Base-by-base conservation (phyloP, 495 filamentous ascomycete genomes). In the Viridothelium virens region DNA sequence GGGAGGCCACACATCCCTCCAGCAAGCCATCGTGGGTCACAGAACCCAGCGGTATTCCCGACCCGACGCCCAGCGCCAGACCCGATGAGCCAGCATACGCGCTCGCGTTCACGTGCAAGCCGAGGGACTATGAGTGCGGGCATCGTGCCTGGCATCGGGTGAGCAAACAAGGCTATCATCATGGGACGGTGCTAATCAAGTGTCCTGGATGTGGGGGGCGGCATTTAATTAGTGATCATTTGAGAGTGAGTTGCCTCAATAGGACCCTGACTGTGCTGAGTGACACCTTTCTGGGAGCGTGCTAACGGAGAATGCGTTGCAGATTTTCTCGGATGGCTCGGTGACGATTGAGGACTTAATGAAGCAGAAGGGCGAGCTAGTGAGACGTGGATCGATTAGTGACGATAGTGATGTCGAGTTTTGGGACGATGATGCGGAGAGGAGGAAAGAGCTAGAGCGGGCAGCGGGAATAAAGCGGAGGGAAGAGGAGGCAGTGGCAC, bases 141-240 rank as follows among this genome's bases (percentile, higher is more conserved):
- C 72, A 81, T 4, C 87, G 95, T 38, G 92, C 90, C 4, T 77
- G 83, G 2, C 94, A 97, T 74, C 80, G 76, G 10, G 79, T 99
- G 66, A 89, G 89, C 33, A 96, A 97, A 77, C 94, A 96, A 68
- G 94, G 90, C 14, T 99, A 97, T 74, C 91, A 97, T 74, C 78
- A 86, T 34, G 94, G 94, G 34, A 90, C 89, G 0, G 89, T 96
- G 14, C 78, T 97, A 53, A 91, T 99, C 59, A 85, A 85, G 39
- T 99, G 94, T 72, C 92, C 92, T 0, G 76, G 77, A 0, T 99
- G 94, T 76, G 82, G 86, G 70, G 90, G 88, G 70, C 82, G 91
- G 31, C 94, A 99, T 79, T 79, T 97, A 64, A 97, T 99, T 71
- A 87, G 84, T 72, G 94, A 99, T 78, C 89, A 99, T 77, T 77